Evolutionary conservation across 1,284 basidiomycete species (phyloP).

Genomic region (Leccinum pachyderme): DNA sequence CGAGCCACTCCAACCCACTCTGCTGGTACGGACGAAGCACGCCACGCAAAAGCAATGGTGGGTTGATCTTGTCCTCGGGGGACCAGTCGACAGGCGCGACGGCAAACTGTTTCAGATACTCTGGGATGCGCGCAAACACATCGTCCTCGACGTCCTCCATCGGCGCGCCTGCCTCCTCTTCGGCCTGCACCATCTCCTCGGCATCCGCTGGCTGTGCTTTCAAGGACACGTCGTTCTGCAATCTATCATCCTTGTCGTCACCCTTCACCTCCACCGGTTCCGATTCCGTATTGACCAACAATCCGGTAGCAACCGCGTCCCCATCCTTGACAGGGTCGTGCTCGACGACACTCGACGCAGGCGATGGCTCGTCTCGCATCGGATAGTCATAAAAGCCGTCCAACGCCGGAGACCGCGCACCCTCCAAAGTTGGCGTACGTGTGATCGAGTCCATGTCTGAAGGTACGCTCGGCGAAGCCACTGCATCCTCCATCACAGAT

Average conservation of each 20-base stretch:
- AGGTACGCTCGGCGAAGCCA: conserved; percentile 22
- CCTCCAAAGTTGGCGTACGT: conserved; percentile 28
- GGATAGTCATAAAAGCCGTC: conserved; percentile 31
- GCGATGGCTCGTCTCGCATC: conserved; percentile 26
- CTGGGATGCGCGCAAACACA: conserved; percentile 41
- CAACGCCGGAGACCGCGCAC: conserved; percentile 24
- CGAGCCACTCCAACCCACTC: conserved; percentile 93
- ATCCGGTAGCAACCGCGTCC: not conserved
- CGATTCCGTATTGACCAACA: not conserved
- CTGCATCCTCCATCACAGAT: conserved; percentile 14
- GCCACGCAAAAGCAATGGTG: conserved; percentile 85
- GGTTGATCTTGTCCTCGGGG: conserved; percentile 55
- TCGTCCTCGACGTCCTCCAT: conserved; percentile 19
- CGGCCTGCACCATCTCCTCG: not conserved
- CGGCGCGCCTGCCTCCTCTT: conserved; percentile 4
- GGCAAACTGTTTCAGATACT: conserved; percentile 63
- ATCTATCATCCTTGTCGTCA: not conserved
- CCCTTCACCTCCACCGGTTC: not conserved
- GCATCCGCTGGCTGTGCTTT: conserved; percentile 1
- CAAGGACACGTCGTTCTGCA: not conserved
- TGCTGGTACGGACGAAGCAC: conserved; percentile 93
- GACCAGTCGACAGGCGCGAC: conserved; percentile 69
- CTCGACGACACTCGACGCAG: conserved; percentile 32
- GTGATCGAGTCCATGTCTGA: conserved; percentile 31
- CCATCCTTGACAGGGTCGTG: conserved; percentile 24